Evolutionary conservation across 2,329 filamentous ascomycete genomes (phyloP), one percentile per base, ranked within the genome.

Genomic region (Trichophyton mentagrophytes): DNA sequence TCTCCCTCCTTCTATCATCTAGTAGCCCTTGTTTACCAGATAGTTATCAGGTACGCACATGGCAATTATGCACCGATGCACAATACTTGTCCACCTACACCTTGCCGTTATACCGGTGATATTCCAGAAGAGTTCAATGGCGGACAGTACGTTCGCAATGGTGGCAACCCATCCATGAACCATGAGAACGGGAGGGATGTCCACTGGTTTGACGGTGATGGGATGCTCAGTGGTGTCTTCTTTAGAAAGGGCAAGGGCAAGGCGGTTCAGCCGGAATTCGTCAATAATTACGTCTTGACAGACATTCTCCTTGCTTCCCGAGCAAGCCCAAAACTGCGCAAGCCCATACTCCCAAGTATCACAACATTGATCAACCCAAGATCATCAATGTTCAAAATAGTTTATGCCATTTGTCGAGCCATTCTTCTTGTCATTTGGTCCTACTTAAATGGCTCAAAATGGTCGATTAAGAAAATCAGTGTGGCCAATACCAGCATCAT

Each of bases 201-300:
- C 7, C 86, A 89, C 68, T 88, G 85, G 85, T 89, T 89, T 63
- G 86, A 89, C 65, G 86, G 86, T 36, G 85, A 89, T 68, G 86
- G 86, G 3, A 89, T 89, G 86, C 79, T 89, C 9, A 82, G 82
- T 33, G 86, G 86, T 1, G 85, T 89, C 0, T 76, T 77, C 17
- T 89, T 87, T 68, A 74, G 74, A 30, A 76, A 75, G 1, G 71
- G 72, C 2, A 70, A 73, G 4, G 69, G 76, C 2, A 64, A 67
- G 0, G 64, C 70, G 1, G 77, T 85, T 1, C 69, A 76, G 61
- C 85, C 85, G 0, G 77, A 85, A 60, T 89, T 88, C 60, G 84
- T 86, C 60, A 88, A 88, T 63, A 83, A 86, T 65, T 88, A 82
- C 66, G 77, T 89, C 57, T 71, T 87, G 27, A 89, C 86, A 0